Percentiles rank a stretch among this genome's conserved stretches.
Conservation (phyloP, 176 grass and related monocot species). For the Guadua angustifolia region DNA sequence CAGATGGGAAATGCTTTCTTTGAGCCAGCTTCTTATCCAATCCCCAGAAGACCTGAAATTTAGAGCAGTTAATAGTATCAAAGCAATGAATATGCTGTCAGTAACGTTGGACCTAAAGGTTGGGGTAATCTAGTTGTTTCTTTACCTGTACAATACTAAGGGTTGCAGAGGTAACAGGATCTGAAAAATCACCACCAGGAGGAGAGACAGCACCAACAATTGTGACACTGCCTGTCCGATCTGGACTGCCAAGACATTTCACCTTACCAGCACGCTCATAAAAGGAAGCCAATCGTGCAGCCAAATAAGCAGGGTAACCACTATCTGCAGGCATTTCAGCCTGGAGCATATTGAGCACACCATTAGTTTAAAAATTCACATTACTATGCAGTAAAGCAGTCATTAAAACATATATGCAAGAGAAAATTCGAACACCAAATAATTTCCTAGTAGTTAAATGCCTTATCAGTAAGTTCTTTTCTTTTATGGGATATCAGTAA, state of each 20-base stretch:
- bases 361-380: constrained; percentile 37
- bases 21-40: constrained; percentile 99
- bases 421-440: constrained; percentile 13
- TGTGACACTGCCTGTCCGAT: constrained; percentile 94
- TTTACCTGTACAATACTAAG: constrained; percentile 97
- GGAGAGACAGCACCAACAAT: constrained; percentile 99
- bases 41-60: constrained; percentile 95
- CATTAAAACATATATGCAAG: constrained; percentile 2
- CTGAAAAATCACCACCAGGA: constrained; percentile 98
- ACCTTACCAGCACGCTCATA: constrained; percentile 99
- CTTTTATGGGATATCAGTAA: no score
- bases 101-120: neutral
- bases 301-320: constrained; percentile 99
- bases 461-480: neutral
- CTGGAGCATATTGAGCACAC: constrained; percentile 48
- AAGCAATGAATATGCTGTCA: constrained; percentile 15
- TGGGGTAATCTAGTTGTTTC: neutral
- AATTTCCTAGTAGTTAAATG: constrained; percentile 8
- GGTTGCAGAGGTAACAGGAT: constrained; percentile 97
- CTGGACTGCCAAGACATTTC: constrained; percentile 90
- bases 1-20: constrained; percentile 99
- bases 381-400: constrained; percentile 7
- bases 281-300: constrained; percentile 91
- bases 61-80: constrained; percentile 17
- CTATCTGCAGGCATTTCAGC: constrained; percentile 99